Evolutionary conservation across 371 early-diverging fungal genomes (phyloP).

Genomic region (Mortierella sp.): DNA sequence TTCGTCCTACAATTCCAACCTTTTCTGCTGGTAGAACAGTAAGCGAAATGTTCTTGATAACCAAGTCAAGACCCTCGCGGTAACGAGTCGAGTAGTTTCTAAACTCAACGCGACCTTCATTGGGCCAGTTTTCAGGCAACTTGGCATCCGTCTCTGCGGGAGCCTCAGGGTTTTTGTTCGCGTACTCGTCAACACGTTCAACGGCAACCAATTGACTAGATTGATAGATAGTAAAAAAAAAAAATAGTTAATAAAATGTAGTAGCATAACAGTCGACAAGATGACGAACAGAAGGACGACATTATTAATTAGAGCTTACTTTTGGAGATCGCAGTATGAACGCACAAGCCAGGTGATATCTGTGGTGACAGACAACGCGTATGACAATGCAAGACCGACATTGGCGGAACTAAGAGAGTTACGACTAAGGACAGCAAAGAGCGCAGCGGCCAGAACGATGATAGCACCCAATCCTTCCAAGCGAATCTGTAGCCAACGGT

Average conservation of each 20-base stretch:
- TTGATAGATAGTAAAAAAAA: not conserved
- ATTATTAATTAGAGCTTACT: constrained; percentile 7
- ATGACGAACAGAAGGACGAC: not conserved
- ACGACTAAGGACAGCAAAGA: constrained; percentile 58
- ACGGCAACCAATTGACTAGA: constrained; percentile 59
- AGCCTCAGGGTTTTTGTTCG: constrained; percentile 72
- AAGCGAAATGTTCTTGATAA: constrained; percentile 68
- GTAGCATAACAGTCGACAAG: not conserved
- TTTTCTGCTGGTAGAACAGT: constrained; percentile 55
- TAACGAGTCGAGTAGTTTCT: constrained; percentile 82
- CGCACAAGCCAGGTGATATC: constrained; percentile 60
- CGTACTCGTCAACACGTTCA: constrained; percentile 79
- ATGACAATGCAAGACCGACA: constrained; percentile 72
- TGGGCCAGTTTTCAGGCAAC: constrained; percentile 71
- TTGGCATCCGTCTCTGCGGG: constrained; percentile 41
- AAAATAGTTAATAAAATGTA: constrained; percentile 19
- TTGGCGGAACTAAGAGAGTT: constrained; percentile 47
- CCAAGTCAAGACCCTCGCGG: constrained; percentile 80
- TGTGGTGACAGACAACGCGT: constrained; percentile 71
- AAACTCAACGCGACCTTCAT: constrained; percentile 79
- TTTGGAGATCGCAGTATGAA: constrained; percentile 59
- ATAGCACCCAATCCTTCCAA: constrained; percentile 53
- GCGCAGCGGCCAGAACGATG: constrained; percentile 56
- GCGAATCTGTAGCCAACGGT: constrained; percentile 57
- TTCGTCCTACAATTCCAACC: constrained; percentile 66